Percentiles rank a stretch among this genome's conserved stretches.
These are phyloP conservation scores for Globisporangium polare DNA, from an alignment of 352 stramenopile species.

Conservation along the genomic window DNA sequence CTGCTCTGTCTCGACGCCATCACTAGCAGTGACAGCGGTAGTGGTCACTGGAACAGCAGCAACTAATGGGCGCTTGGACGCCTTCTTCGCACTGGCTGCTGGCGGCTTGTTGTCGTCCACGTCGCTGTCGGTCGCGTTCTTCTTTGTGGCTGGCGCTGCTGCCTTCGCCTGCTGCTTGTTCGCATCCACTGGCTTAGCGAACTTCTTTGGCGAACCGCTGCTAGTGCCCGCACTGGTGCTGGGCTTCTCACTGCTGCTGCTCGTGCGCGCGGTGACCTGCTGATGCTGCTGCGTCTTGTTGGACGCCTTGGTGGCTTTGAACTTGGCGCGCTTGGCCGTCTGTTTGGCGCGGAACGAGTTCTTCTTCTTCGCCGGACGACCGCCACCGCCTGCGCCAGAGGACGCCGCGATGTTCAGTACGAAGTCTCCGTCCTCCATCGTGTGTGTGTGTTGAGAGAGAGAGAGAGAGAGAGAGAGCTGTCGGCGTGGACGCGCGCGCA, in stretches of 20 bases:
- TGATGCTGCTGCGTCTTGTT: constrained; percentile 15
- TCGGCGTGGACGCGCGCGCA: neutral
- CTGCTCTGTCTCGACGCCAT: constrained; percentile 9
- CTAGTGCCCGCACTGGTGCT: neutral
- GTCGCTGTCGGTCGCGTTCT: constrained; percentile 3
- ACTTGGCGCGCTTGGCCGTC: constrained; percentile 33
- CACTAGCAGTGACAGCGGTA: too few relatives aligned
- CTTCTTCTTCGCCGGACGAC: constrained; percentile 58
- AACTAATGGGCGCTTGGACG: neutral
- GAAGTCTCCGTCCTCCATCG: constrained; percentile 58
- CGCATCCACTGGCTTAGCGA: neutral
- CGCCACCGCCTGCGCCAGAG: constrained; percentile 16
- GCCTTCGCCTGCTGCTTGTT: neutral
- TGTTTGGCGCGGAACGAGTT: constrained; percentile 78
- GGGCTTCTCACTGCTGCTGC: neutral
- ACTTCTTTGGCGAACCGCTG: constrained; percentile 10
- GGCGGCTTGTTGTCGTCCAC: constrained; percentile 5
- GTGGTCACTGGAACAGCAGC: too few relatives aligned
- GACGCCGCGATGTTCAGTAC: constrained; percentile 79
- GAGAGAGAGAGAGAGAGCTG: neutral
- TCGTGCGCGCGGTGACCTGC: constrained; percentile 3
- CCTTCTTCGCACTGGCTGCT: neutral
- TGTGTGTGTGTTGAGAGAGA: neutral
- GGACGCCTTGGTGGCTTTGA: constrained; percentile 21
- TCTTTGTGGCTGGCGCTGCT: constrained; percentile 12